These are phyloP conservation scores for Hyphopichia khmerensis DNA, from an alignment of 1,139 yeast species.

Conservation along the genomic window DNA sequence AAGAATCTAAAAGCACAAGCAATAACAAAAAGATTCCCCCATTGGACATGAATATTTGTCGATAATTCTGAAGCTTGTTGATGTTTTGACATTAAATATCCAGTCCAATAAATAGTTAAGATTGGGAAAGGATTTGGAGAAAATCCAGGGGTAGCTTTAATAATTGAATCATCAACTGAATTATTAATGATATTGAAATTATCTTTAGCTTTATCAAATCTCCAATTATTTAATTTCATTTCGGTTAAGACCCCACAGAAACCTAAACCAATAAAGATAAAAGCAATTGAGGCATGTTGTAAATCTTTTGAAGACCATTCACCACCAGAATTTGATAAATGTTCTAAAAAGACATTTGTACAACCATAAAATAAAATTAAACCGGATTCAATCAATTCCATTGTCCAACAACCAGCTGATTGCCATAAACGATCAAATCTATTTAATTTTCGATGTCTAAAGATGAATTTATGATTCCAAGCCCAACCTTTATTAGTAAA, in stretches of 20 bases:
- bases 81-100: slow-evolving; percentile 93
- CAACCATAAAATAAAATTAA: slow-evolving; percentile 84
- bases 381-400: slow-evolving; percentile 82
- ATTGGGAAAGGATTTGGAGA: slow-evolving; percentile 93
- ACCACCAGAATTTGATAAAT: slow-evolving; percentile 70
- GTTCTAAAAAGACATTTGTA: slow-evolving; percentile 88
- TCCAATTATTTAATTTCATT: slow-evolving; percentile 50
- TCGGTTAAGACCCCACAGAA: slow-evolving; percentile 86
- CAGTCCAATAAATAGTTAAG: slow-evolving; percentile 93
- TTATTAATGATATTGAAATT: slow-evolving; percentile 14
- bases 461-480: slow-evolving; percentile 68
- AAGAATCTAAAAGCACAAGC: slow-evolving; percentile 76
- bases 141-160: slow-evolving; percentile 64
- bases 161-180: slow-evolving; percentile 8
- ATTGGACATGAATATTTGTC: slow-evolving; percentile 79
- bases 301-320: slow-evolving; percentile 89
- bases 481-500: slow-evolving; percentile 80
- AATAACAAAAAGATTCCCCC: slow-evolving; percentile 81
- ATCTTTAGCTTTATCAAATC: slow-evolving; percentile 36
- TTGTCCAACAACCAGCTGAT: slow-evolving; percentile 62
- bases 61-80: slow-evolving; percentile 78
- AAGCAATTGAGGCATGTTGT: slow-evolving; percentile 94
- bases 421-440: slow-evolving; percentile 22
- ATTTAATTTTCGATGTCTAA: slow-evolving; percentile 10
- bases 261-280: slow-evolving; percentile 90